Conservation (phyloP, 306 rosid genomes). For the Lagenaria siceraria region DNA sequence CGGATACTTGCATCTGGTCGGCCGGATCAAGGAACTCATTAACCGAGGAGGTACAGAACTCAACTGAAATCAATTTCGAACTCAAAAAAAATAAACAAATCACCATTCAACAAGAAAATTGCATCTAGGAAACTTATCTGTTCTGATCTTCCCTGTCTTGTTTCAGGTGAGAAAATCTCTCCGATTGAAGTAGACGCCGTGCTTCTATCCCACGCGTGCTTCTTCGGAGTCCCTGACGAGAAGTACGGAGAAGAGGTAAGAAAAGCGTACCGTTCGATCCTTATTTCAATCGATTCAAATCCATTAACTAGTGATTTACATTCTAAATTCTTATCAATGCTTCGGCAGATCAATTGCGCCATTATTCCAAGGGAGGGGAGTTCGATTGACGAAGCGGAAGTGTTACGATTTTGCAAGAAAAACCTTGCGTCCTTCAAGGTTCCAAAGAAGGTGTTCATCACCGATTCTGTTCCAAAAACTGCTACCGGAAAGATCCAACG, state of each 20-base stretch:
- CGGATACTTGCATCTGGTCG: slow-evolving; percentile 83
- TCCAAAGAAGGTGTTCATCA: slow-evolving; percentile 60
- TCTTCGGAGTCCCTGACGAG: slow-evolving; percentile 77
- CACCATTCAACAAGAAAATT: background rate
- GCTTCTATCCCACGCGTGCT: slow-evolving; percentile 50
- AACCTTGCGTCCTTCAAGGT: slow-evolving; percentile 75
- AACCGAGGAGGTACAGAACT: slow-evolving; percentile 71
- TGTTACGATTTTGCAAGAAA: slow-evolving; percentile 53
- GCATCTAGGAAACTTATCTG: background rate
- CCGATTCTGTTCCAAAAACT: slow-evolving; percentile 73
- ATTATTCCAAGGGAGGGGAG: slow-evolving; percentile 60
- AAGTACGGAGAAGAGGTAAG: slow-evolving; percentile 92
- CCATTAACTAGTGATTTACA: background rate
- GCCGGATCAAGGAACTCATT: slow-evolving; percentile 89
- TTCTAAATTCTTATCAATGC: background rate
- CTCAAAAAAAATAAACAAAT: background rate
- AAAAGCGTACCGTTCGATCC: background rate
- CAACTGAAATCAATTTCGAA: background rate
- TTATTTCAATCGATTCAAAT: background rate
- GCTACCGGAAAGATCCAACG: slow-evolving; percentile 78
- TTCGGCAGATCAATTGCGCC: slow-evolving; percentile 64
- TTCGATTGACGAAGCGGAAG: slow-evolving; percentile 39
- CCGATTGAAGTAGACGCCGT: slow-evolving; percentile 90
- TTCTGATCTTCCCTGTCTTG: background rate
- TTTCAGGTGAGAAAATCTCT: slow-evolving; percentile 83